Conservation (phyloP, 2,329 filamentous ascomycete genomes). For the Scedosporium aurantiacum region DNA sequence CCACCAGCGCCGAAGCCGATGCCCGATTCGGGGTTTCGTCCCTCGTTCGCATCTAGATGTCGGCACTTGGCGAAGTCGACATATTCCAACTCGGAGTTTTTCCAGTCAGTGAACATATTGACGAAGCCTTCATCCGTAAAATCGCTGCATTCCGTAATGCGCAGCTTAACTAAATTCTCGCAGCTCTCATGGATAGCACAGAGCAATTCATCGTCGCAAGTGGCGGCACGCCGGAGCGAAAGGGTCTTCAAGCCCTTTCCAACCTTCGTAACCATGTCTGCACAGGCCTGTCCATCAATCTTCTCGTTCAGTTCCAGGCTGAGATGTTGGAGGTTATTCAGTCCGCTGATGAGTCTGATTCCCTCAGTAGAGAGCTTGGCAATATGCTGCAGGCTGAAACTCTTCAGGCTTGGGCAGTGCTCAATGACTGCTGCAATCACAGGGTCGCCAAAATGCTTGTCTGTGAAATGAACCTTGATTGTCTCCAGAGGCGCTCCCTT, state of each 20-base stretch:
- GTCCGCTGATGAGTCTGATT: slow-evolving; percentile 49
- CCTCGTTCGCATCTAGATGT: slow-evolving; percentile 59
- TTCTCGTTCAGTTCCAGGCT: slow-evolving; percentile 55
- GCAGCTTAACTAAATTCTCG: slow-evolving; percentile 59
- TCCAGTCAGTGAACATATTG: slow-evolving; percentile 64
- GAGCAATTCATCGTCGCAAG: slow-evolving; percentile 59
- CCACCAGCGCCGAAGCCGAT: slow-evolving; percentile 66
- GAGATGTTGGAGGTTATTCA: slow-evolving; percentile 60
- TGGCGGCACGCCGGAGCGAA: slow-evolving; percentile 58
- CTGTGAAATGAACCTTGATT: slow-evolving; percentile 73
- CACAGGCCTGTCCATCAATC: slow-evolving; percentile 45
- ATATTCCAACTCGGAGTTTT: slow-evolving; percentile 57
- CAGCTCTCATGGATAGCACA: slow-evolving; percentile 61
- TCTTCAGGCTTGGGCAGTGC: slow-evolving; percentile 55
- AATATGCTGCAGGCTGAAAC: slow-evolving; percentile 74
- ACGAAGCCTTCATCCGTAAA: slow-evolving; percentile 68
- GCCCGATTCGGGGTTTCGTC: slow-evolving; percentile 51
- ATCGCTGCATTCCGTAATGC: slow-evolving; percentile 64
- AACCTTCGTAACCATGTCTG: slow-evolving; percentile 48
- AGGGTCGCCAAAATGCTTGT: slow-evolving; percentile 68
- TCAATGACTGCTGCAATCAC: slow-evolving; percentile 50
- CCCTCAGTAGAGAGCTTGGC: slow-evolving; percentile 59
- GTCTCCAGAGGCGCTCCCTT: slow-evolving; percentile 55
- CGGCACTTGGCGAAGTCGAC: slow-evolving; percentile 71
- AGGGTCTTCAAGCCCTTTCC: slow-evolving; percentile 64